Conservation (phyloP, 2,329 filamentous ascomycete species). For the Cercospora sp. region DNA sequence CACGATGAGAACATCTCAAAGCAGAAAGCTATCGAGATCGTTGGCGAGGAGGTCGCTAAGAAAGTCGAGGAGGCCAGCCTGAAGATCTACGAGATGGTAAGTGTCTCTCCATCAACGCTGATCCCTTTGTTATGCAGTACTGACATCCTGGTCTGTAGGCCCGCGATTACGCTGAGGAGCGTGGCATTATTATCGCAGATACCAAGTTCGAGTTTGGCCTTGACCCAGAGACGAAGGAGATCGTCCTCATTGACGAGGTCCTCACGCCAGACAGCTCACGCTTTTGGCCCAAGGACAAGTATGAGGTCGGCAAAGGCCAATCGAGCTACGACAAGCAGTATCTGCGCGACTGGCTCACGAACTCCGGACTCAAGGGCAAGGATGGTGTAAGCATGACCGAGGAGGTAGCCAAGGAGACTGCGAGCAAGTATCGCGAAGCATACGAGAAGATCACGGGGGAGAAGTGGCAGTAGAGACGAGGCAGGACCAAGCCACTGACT, state of each 20-base stretch:
- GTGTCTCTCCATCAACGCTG: slow-evolving; percentile 23
- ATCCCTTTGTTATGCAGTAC: no score
- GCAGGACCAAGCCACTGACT: no score
- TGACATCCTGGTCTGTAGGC: slow-evolving; percentile 43
- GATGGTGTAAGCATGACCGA: slow-evolving; percentile 70
- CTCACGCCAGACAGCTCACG: slow-evolving; percentile 74
- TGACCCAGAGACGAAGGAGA: slow-evolving; percentile 59
- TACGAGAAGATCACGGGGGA: slow-evolving; percentile 60
- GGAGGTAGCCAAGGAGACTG: slow-evolving; percentile 68
- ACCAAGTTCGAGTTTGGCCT: slow-evolving; percentile 78
- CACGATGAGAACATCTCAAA: slow-evolving; percentile 86
- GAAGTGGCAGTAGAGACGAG: slow-evolving; percentile 17
- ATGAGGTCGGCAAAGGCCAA: slow-evolving; percentile 72
- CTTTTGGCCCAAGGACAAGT: slow-evolving; percentile 79
- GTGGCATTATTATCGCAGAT: slow-evolving; percentile 75
- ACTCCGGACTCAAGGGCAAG: slow-evolving; percentile 72
- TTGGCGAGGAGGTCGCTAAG: slow-evolving; percentile 64
- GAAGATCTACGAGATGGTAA: slow-evolving; percentile 60
- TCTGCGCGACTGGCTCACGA: slow-evolving; percentile 78
- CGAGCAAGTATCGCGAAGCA: slow-evolving; percentile 72
- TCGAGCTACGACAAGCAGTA: slow-evolving; percentile 79
- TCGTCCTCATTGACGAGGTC: slow-evolving; percentile 81
- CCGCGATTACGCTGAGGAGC: slow-evolving; percentile 62
- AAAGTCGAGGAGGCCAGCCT: slow-evolving; percentile 67
- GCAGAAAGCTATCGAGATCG: slow-evolving; percentile 61